phyloP scores from a whole-genome alignment of 495 filamentous ascomycete genomes.

The Penicillium malachiteum region DNA sequence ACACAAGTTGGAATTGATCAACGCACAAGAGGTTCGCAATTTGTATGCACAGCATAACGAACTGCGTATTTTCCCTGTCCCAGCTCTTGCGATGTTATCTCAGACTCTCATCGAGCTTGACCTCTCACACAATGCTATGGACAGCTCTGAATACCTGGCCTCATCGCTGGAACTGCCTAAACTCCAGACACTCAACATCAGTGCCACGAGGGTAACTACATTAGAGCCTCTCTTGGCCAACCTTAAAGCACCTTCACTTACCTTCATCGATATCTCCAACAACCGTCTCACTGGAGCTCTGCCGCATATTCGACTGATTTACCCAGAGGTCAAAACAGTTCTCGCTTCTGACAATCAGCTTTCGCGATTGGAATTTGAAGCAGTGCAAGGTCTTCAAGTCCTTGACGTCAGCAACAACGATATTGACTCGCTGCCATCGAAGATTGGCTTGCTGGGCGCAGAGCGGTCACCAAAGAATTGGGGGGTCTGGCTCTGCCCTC shows the following conservation, averaged over 20 bases:
- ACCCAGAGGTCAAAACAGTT: constrained; percentile 65
- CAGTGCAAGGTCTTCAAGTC: constrained; percentile 69
- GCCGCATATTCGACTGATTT: constrained; percentile 54
- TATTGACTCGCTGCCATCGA: constrained; percentile 71
- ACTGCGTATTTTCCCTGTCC: constrained; percentile 62
- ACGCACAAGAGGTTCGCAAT: constrained; percentile 47
- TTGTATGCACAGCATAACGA: constrained; percentile 76
- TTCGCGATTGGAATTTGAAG: constrained; percentile 66
- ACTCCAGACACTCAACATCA: constrained; percentile 72
- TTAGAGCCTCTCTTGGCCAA: constrained; percentile 60
- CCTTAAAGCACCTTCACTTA: constrained; percentile 68
- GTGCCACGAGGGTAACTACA: constrained; percentile 64
- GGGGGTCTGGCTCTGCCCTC: constrained; percentile 39
- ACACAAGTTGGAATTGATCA: constrained; percentile 46
- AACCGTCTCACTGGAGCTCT: constrained; percentile 71
- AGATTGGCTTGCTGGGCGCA: constrained; percentile 67
- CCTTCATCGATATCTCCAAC: constrained; percentile 73
- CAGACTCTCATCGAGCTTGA: constrained; percentile 71
- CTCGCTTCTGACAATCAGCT: constrained; percentile 76
- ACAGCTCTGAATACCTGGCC: constrained; percentile 57
- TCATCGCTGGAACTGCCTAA: constrained; percentile 63
- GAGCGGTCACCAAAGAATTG: constrained; percentile 44
- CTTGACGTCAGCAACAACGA: constrained; percentile 83
- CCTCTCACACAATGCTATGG: constrained; percentile 75
- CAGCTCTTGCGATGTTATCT: constrained; percentile 63